phyloP scores from a whole-genome alignment of 495 filamentous ascomycete species.

The Annulohypoxylon nitens region DNA sequence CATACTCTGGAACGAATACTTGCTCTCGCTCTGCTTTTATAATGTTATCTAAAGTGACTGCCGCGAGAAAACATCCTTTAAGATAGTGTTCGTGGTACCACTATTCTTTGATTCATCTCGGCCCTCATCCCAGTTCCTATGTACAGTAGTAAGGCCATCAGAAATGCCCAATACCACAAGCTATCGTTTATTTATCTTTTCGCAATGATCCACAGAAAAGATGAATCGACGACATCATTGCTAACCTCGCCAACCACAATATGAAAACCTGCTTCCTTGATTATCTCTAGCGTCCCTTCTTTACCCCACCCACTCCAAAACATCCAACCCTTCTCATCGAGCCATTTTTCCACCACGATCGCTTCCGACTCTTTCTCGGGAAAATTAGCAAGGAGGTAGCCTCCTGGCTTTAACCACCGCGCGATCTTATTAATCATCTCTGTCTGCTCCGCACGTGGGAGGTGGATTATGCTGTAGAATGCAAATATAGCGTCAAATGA shows the following conservation, averaged over 20 bases:
- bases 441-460: conserved; percentile 54
- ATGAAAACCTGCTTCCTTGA: conserved; percentile 47
- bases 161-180: too few species aligned
- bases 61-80: too few species aligned
- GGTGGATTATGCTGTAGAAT: conserved; percentile 55
- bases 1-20: too few species aligned
- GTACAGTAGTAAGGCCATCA: too few species aligned
- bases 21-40: too few species aligned
- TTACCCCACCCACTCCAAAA: conserved; percentile 46
- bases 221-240: conserved; percentile 47
- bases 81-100: too few species aligned
- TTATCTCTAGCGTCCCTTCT: conserved; percentile 43
- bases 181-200: not conserved
- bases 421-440: conserved; percentile 48
- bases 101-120: too few species aligned
- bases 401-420: conserved; percentile 53
- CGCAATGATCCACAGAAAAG: conserved; percentile 55
- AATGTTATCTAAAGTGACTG: too few species aligned
- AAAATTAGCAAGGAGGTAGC: conserved; percentile 53
- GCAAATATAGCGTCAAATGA: conserved; percentile 50
- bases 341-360: conserved; percentile 45
- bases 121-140: too few species aligned
- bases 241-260: conserved; percentile 42
- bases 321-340: conserved; percentile 55
- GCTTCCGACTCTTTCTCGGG: conserved; percentile 35